These are phyloP conservation scores for Biscogniauxia sp. DNA, from an alignment of 2,329 filamentous ascomycete genomes.

Conservation along the genomic window DNA sequence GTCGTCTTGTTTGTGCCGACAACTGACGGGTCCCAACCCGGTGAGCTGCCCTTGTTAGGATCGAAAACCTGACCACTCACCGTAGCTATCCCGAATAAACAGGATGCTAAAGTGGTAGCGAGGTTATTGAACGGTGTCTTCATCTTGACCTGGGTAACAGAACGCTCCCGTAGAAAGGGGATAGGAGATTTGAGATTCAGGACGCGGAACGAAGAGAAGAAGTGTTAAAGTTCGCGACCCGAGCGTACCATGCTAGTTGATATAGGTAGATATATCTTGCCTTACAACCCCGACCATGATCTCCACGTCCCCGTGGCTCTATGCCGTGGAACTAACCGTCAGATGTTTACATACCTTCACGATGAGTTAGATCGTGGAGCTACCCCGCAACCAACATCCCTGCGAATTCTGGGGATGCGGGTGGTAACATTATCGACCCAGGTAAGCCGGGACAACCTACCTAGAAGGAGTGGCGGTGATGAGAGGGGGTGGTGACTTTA, in stretches of 20 bases:
- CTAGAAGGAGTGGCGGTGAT: neutral
- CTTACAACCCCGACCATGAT: neutral
- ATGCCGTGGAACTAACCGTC: neutral
- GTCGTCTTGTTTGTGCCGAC: slow-evolving; percentile 36
- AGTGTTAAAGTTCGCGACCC: neutral
- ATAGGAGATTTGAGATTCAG: neutral
- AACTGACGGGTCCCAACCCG: slow-evolving; percentile 30
- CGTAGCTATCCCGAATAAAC: slow-evolving; percentile 9
- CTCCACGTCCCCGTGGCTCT: neutral
- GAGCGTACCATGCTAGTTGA: neutral
- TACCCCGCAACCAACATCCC: neutral
- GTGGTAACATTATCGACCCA: neutral
- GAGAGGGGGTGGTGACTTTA: neutral
- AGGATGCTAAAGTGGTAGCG: slow-evolving; percentile 11
- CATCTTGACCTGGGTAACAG: slow-evolving; percentile 11
- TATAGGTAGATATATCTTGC: neutral
- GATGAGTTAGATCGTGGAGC: neutral
- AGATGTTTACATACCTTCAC: neutral
- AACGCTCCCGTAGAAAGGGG: neutral
- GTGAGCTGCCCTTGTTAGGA: slow-evolving; percentile 29
- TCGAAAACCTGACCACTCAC: slow-evolving; percentile 31
- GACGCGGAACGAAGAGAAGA: neutral
- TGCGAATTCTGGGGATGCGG: neutral
- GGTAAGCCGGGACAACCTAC: too few species aligned
- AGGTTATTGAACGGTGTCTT: slow-evolving; percentile 7